These are phyloP conservation scores for Trichomonas vaginalis DNA, from an alignment of 208 protist species.

Conservation along the genomic window DNA sequence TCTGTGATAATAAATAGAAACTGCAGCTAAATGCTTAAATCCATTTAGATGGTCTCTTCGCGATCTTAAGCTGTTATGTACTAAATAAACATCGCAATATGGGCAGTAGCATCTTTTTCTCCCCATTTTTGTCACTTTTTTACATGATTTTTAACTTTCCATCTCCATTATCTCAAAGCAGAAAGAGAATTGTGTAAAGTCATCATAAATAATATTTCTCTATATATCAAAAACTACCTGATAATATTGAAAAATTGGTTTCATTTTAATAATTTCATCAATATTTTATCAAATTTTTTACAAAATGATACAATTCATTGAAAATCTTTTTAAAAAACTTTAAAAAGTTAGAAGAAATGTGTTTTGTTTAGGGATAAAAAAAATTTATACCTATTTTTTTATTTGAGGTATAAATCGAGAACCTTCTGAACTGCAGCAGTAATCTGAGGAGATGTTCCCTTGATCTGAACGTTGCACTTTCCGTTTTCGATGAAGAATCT, in stretches of 20 bases:
- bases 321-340: background rate
- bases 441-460: background rate
- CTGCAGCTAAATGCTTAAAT: background rate
- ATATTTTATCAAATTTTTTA: background rate
- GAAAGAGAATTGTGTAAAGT: no score
- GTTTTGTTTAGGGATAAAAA: background rate
- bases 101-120: background rate
- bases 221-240: background rate
- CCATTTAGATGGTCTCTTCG: background rate
- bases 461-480: background rate
- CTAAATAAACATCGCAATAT: conserved; percentile 18
- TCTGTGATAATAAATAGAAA: background rate
- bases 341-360: no score
- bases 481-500: background rate
- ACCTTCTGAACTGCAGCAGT: background rate
- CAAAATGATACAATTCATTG: background rate
- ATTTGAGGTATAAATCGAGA: background rate
- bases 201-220: no score
- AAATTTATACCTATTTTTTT: background rate
- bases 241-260: background rate
- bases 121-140: no score
- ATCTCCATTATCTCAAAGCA: no score
- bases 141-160: no score
- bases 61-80: background rate
- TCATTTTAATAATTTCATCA: background rate